Base-by-base conservation (phyloP, 176 grass and related monocot species). In the Stipa capillata region DNA sequence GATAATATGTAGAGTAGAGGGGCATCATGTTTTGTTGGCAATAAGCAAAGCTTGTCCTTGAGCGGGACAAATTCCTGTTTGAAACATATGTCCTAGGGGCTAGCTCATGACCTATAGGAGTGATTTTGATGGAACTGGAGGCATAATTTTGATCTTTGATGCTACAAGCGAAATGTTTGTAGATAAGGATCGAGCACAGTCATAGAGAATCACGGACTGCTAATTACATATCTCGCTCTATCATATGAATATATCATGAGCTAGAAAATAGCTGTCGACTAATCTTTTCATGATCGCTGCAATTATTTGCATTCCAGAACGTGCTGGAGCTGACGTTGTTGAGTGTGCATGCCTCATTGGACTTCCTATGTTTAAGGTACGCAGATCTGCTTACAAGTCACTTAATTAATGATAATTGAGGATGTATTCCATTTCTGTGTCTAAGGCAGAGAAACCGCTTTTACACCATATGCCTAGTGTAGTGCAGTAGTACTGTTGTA, bases 281-380 rank as follows among this genome's bases (percentile, higher is more conserved):
- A 79, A 74, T 29, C 16, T 86, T 59, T 59, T 20, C 29, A 25
- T 83, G 33, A 48, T 73, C 36, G 34, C n/a, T 85, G 29, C 32
- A 65, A 87, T 20, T 72, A 59, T 82, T 73, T 79, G 16, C 67
- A 62, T 88, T 90, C 24, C 73, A 98, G 95, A 94, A 55, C 95
- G 92, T 23, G 87, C 85, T 7, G 78, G 87, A 67, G 95, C 81
- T 83, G 87, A 94, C 43, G 95, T 98, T 44, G 85, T 98, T 69
- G 95, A 98, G 73, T 98, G 92, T 83, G 95, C 95, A 73, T 98
- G 95, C 44, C 62, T 98, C 50, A 83, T 98, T 27, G 95, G 95
- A 21, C 69, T 98, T 73, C 91, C 95, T 15, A 98, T 93, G 79
- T 98, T 94, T 72, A 98, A 90, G 92, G 95, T 94, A 84, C 18